Evolutionary conservation across 2,329 filamentous ascomycete genomes (phyloP).

Genomic region (Pyrenochaeta sp.): DNA sequence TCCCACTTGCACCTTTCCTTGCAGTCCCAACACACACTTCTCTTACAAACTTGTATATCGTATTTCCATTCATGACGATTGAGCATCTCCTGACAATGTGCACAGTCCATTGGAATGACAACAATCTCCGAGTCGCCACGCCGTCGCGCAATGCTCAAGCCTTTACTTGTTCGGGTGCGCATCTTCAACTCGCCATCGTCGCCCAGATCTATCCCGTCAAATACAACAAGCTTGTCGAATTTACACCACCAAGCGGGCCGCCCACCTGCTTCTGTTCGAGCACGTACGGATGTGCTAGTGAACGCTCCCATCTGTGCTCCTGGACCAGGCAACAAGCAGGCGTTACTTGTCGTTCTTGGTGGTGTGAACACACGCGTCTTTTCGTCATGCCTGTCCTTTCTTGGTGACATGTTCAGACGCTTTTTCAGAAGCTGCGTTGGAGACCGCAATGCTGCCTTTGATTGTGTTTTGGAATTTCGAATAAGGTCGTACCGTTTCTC

Average conservation of each 20-base stretch:
- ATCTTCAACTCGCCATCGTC: slow-evolving; percentile 22
- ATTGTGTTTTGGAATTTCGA: slow-evolving; percentile 40
- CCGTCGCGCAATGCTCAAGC: slow-evolving; percentile 39
- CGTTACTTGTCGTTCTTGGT: slow-evolving; percentile 32
- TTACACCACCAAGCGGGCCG: slow-evolving; percentile 49
- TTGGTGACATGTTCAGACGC: slow-evolving; percentile 35
- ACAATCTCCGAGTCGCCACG: slow-evolving; percentile 40
- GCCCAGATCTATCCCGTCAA: slow-evolving; percentile 34
- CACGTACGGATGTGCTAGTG: slow-evolving; percentile 37
- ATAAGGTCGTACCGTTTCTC: slow-evolving; percentile 42
- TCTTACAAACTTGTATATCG: slow-evolving; percentile 42
- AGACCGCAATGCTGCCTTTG: slow-evolving; percentile 40
- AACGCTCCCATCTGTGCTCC: slow-evolving; percentile 29
- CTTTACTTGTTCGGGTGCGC: slow-evolving; percentile 39
- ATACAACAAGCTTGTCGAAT: slow-evolving; percentile 43
- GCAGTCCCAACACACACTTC: slow-evolving; percentile 46
- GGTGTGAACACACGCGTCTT: slow-evolving; percentile 37
- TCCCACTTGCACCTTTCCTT: slow-evolving; percentile 46
- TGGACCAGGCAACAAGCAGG: slow-evolving; percentile 42
- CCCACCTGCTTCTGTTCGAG: slow-evolving; percentile 28
- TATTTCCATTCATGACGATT: slow-evolving; percentile 46
- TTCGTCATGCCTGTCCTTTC: slow-evolving; percentile 23
- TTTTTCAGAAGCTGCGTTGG: slow-evolving; percentile 43
- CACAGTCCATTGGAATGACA: slow-evolving; percentile 41
- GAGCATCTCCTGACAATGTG: slow-evolving; percentile 45